Evolutionary conservation across 208 protist genomes (phyloP).

Genomic region (Endotrypanum monterogeii): DNA sequence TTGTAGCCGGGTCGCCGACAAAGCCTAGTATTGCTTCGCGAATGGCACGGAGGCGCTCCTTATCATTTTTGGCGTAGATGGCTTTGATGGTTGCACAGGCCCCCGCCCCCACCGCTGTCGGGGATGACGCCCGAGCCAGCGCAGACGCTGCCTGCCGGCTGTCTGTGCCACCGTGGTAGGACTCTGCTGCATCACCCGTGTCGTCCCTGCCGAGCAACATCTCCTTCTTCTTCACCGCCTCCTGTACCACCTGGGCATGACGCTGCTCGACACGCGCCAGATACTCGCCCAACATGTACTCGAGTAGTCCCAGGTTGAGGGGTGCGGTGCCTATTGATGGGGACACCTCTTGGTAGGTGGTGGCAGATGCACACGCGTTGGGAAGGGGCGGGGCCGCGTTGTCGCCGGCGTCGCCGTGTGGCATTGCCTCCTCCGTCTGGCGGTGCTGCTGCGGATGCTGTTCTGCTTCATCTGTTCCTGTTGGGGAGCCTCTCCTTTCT

Average conservation of each 20-base stretch:
- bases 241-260: conserved; percentile 14
- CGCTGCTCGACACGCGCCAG: conserved; percentile 31
- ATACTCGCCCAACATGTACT: conserved; percentile 33
- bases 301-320: conserved; percentile 28
- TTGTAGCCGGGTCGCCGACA: conserved; percentile 8
- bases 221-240: not conserved
- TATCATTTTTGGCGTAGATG: conserved; percentile 17
- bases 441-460: conserved; percentile 9
- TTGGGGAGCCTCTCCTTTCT: not conserved
- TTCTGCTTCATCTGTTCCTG: not conserved
- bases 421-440: not conserved
- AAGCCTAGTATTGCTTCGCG: conserved; percentile 30
- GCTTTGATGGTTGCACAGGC: conserved; percentile 31
- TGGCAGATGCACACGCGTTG: not conserved
- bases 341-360: not conserved
- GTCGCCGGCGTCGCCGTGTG: not conserved
- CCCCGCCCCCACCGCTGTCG: conserved; percentile 4
- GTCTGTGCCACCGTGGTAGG: not conserved
- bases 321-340: conserved; percentile 11
- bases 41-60: conserved; percentile 21
- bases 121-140: not conserved
- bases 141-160: not conserved
- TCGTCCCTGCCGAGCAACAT: not conserved
- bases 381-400: not conserved
- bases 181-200: not conserved